Conservation (phyloP, 345 rosid genomes). For the Rhodamnia argentea region DNA sequence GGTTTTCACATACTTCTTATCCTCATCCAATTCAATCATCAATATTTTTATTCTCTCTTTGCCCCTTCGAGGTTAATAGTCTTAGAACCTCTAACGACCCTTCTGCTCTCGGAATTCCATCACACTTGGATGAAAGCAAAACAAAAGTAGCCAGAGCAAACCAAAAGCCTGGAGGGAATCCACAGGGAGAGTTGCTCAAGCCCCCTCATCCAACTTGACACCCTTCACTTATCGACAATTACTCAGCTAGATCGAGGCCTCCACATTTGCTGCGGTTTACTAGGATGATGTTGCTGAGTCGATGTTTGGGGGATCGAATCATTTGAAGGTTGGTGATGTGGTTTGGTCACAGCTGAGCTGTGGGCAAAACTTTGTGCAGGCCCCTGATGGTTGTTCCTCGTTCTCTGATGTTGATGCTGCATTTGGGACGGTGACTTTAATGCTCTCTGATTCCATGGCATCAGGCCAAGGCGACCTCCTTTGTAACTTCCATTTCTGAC, state of each 20-base stretch:
- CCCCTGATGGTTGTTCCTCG: background rate
- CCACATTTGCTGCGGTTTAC: background rate
- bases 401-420: background rate
- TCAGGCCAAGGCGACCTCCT: conserved; percentile 2
- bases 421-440: background rate
- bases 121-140: background rate
- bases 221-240: background rate
- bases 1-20: background rate
- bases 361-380: background rate
- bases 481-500: background rate
- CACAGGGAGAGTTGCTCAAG: background rate
- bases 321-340: background rate
- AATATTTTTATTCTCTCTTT: background rate
- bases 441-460: background rate
- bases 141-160: background rate
- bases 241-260: background rate
- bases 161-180: background rate
- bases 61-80: background rate
- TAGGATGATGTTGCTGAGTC: background rate
- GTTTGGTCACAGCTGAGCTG: background rate
- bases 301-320: background rate
- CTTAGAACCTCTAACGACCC: background rate
- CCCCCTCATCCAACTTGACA: background rate
- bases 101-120: background rate
- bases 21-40: background rate